Conservation (phyloP, 768 basidiomycete species). For the Psilocybe subaeruginosa region DNA sequence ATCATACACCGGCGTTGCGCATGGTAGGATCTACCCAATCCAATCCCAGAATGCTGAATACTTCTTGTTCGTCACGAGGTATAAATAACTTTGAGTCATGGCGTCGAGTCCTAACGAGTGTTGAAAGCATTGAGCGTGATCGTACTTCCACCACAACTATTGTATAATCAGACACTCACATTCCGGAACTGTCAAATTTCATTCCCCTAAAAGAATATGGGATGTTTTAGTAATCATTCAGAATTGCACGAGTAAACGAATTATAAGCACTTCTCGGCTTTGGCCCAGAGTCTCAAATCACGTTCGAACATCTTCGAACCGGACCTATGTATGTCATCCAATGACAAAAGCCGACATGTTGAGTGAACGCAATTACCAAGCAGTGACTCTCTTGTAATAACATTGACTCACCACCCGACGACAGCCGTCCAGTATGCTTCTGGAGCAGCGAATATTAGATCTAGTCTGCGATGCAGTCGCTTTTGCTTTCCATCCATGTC, state of each 20-base stretch:
- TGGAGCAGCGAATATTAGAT: constrained; percentile 80
- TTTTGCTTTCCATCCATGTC: constrained; percentile 19
- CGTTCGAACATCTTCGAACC: constrained; percentile 91
- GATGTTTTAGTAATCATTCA: background rate
- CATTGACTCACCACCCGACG: constrained; percentile 69
- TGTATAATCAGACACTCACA: constrained; percentile 45
- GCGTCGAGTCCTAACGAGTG: constrained; percentile 53
- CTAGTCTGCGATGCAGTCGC: constrained; percentile 69
- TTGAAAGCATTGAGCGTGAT: background rate
- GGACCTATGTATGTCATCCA: constrained; percentile 52
- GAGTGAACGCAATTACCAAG: background rate
- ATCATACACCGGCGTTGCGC: constrained; percentile 71
- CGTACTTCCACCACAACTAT: background rate
- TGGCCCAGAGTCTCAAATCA: constrained; percentile 79
- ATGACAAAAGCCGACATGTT: no score
- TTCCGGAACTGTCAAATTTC: constrained; percentile 83
- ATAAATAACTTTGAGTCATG: constrained; percentile 63
- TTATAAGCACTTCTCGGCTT: constrained; percentile 51
- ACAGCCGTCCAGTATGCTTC: constrained; percentile 88
- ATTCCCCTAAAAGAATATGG: constrained; percentile 50
- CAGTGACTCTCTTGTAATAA: background rate
- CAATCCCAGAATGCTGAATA: constrained; percentile 72
- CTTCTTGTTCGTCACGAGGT: constrained; percentile 69
- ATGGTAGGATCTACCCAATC: constrained; percentile 71
- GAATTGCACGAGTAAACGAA: background rate